A percentile compares a stretch with the other conserved stretches of the same genome.
Conservation (phyloP, 768 basidiomycete species). For the Tricholoma sp. region DNA sequence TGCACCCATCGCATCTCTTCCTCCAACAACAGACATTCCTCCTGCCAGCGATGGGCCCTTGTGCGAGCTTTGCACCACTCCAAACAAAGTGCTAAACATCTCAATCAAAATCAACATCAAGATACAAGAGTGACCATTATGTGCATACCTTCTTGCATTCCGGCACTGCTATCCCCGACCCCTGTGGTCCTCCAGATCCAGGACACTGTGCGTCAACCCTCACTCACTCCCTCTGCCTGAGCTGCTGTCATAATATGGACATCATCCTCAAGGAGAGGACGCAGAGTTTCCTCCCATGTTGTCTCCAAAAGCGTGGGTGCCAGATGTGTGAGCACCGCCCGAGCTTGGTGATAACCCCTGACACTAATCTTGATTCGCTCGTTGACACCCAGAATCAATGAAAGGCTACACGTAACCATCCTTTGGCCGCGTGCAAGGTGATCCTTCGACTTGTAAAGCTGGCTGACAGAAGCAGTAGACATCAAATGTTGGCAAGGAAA, state of each 20-base stretch:
- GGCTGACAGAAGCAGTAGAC: conserved; percentile 7
- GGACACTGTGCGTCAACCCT: too few relatives aligned
- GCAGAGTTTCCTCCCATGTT: too few relatives aligned
- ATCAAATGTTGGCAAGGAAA: background rate
- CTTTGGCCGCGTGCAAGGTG: background rate
- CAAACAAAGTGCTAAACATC: too few relatives aligned
- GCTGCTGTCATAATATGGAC: too few relatives aligned
- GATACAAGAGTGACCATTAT: too few relatives aligned
- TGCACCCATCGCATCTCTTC: conserved; percentile 3
- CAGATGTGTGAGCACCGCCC: background rate
- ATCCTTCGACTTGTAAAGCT: background rate
- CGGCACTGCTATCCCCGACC: too few relatives aligned
- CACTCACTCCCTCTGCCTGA: too few relatives aligned
- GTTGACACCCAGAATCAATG: background rate
- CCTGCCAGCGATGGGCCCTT: conserved; percentile 3
- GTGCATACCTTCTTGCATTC: too few relatives aligned
- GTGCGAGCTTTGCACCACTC: too few relatives aligned
- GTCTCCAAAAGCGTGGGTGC: background rate
- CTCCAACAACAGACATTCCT: conserved; percentile 4
- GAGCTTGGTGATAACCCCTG: background rate
- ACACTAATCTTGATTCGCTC: background rate
- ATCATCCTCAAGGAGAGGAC: too few relatives aligned
- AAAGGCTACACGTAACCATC: too few relatives aligned
- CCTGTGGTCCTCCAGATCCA: too few relatives aligned
- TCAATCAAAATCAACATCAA: background rate